A percentile compares a stretch with the other conserved stretches of the same genome.
phyloP scores from a whole-genome alignment of 257 asterid species.

The Plantago ovata region DNA sequence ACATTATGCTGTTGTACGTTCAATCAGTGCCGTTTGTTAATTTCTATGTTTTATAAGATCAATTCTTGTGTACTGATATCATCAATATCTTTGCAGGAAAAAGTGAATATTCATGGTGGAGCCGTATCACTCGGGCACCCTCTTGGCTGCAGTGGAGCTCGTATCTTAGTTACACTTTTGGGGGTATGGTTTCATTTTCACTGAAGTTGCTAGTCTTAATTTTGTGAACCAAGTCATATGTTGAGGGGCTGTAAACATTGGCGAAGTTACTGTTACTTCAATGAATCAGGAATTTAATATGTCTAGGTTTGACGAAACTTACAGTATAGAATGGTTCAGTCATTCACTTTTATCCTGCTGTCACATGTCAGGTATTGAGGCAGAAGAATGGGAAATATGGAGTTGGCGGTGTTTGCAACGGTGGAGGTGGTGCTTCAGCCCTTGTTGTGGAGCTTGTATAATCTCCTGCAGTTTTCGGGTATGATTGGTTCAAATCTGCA shows the following conservation, averaged over 20 bases:
- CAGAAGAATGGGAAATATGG: slow-evolving; percentile 81
- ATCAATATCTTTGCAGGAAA: slow-evolving; percentile 54
- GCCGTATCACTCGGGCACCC: slow-evolving; percentile 98
- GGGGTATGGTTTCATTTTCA: slow-evolving; percentile 55
- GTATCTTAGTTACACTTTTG: slow-evolving; percentile 86
- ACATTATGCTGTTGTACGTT: neutral
- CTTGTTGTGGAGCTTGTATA: slow-evolving; percentile 76
- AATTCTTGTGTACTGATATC: slow-evolving; percentile 14
- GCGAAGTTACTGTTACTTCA: too few species aligned
- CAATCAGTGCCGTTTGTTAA: neutral
- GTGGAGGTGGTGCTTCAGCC: slow-evolving; percentile 99
- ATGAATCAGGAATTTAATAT: too few species aligned
- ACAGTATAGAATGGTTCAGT: neutral
- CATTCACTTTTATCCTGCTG: neutral
- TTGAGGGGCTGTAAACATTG: neutral
- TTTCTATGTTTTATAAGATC: neutral
- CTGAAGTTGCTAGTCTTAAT: neutral
- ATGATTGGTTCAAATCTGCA: slow-evolving; percentile 7
- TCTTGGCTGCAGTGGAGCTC: slow-evolving; percentile 99
- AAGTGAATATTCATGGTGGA: slow-evolving; percentile 88
- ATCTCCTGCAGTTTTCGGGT: slow-evolving; percentile 27
- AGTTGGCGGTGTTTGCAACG: slow-evolving; percentile 91
- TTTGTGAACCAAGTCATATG: neutral
- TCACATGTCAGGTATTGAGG: slow-evolving; percentile 60
- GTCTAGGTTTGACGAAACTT: neutral